Base-by-base conservation (phyloP, 129 eudicot species). In the Arctium lappa region DNA sequence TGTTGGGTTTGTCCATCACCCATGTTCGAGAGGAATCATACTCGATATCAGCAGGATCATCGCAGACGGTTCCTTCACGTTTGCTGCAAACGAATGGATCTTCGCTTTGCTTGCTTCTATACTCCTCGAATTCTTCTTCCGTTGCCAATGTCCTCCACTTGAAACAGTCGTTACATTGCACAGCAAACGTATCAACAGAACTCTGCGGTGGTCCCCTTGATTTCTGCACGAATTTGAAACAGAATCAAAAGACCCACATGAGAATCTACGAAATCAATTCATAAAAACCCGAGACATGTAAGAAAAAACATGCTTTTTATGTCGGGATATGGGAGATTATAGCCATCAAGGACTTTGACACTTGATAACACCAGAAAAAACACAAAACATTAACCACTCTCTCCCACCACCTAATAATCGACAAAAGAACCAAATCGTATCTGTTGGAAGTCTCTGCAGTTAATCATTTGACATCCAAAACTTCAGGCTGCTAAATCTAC, bases 91-190 rank as follows among this genome's bases (percentile, higher is more conserved):
- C 32, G 29, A 92, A 92, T 11, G 97, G 98, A 39, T 92, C 94
- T n/a, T 89, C 91, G 1, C 70, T 62, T 44, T 87, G 81, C 39
- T 85, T 92, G 69, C 94, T 83, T 79, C 97, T 85, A 69, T 86
- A 86, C 70, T 84, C 93, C 85, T 94, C 98, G 62, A 82, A 94
- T 81, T 88, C 90, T 79, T 92, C 90, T 63, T 80, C 85, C 0
- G 97, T 79, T n/a, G 84, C 76, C 27, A 94, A 69, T 2, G 78
- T 60, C 86, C 98, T 92, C 98, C 97, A 95, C 36, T 95, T 95
- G 73, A 85, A 80, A 87, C 98, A 95, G 68, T 86, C 86, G 73
- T 80, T 89, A 65, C 97, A 95, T 75, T 95, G 98, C 63, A 83
- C 97, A 29, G 90, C 94, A 86, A 82, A 90, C 3, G 81, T 62